phyloP scores from a whole-genome alignment of 768 basidiomycete species.

The Botryobasidium botryosum region DNA sequence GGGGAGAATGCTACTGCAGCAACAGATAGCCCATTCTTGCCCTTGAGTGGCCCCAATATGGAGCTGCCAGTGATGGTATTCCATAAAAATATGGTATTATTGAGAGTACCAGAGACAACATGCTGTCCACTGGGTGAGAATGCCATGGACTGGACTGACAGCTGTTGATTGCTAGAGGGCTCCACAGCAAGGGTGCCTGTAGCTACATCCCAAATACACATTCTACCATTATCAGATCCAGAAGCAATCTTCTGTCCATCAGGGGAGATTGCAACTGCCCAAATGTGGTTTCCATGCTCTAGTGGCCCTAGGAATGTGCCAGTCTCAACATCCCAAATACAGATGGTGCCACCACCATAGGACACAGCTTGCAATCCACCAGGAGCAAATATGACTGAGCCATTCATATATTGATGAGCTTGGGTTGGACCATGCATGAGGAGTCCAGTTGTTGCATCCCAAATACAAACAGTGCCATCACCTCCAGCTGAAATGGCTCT shows the following conservation, averaged over 20 bases:
- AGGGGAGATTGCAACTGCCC: too few relatives aligned
- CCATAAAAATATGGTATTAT: too few relatives aligned
- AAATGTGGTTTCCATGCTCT: too few relatives aligned
- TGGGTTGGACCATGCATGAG: background rate
- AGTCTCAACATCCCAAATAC: too few relatives aligned
- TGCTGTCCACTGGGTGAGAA: constrained; percentile 7
- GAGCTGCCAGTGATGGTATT: too few relatives aligned
- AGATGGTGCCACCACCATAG: too few relatives aligned
- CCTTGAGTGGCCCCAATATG: too few relatives aligned
- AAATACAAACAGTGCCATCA: constrained; percentile 1
- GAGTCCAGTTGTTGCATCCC: constrained; percentile 4
- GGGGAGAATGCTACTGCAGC: constrained; percentile 2
- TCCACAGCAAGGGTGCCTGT: background rate
- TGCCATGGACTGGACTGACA: background rate
- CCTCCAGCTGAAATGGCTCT: background rate
- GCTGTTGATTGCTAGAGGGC: background rate
- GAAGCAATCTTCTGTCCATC: too few relatives aligned
- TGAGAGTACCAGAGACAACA: too few relatives aligned
- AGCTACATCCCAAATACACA: background rate
- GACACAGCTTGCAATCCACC: background rate
- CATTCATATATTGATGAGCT: constrained; percentile 1
- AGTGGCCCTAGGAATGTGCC: too few relatives aligned
- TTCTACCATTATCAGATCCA: background rate
- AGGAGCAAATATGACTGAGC: constrained; percentile 8
- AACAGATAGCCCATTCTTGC: background rate